Percentiles rank a stretch among this genome's conserved stretches.
phyloP scores from a whole-genome alignment of 176 grass and related monocot species.

The Otatea glauca region DNA sequence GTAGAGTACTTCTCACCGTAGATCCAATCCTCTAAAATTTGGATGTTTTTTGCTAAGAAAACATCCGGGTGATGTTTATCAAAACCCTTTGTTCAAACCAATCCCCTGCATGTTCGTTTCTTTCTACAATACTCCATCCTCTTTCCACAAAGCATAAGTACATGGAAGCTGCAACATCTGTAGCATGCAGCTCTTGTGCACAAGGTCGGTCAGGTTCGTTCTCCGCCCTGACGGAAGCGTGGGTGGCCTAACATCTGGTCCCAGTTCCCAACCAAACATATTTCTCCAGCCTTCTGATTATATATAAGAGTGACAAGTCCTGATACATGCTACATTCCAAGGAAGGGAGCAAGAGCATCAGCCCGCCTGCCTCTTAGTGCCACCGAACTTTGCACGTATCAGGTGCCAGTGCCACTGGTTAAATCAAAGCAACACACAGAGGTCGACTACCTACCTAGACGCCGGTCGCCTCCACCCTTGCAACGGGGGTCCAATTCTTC shows the following conservation, averaged over 20 bases:
- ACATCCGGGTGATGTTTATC: too few species aligned
- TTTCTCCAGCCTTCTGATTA: background rate
- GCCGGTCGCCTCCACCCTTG: background rate
- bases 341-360: background rate
- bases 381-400: background rate
- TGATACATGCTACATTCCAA: background rate
- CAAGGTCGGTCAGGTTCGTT: slow-evolving; percentile 33
- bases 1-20: too few species aligned
- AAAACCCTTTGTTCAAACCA: too few species aligned
- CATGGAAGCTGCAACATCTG: too few species aligned
- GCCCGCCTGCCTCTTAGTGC: background rate
- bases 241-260: slow-evolving; percentile 37
- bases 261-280: background rate
- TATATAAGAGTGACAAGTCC: slow-evolving; percentile 1
- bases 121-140: too few species aligned
- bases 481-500: slow-evolving; percentile 32
- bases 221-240: background rate
- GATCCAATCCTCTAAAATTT: too few species aligned
- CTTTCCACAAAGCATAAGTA: too few species aligned
- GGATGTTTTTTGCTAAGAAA: too few species aligned
- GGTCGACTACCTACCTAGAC: background rate
- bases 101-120: too few species aligned
- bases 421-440: background rate
- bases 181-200: background rate
- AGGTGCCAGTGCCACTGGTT: background rate